Evolutionary conservation across 208 protist genomes (phyloP), one percentile per base, ranked within the genome.

Genomic region (Crithidia brevicula): DNA sequence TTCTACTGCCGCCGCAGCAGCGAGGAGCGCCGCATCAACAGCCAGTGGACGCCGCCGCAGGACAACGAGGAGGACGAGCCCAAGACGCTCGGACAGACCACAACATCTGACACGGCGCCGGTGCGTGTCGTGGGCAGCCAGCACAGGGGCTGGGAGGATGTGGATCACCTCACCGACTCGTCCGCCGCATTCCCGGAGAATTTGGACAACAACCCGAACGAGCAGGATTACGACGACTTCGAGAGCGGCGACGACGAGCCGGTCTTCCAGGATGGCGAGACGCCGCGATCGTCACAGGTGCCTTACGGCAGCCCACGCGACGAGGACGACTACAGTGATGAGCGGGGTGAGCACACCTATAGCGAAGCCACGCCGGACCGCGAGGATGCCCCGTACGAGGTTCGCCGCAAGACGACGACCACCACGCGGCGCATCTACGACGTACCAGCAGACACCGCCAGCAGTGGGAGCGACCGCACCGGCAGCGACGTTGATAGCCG

Each of bases 191-290:
- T 76, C 52, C 62, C 67, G 6, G 50, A 72, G 8, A 51, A 77
- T 36, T 28, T 69, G 6, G 53, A 69, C 28, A 23, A n/a, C 52
- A 46, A 58, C n/a, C 28, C 56, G 63, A 36, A 72, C 34, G 64
- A 66, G 50, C 72, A 74, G 45, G 79, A 80, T 56, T 88, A 85
- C 70, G 79, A 83, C 64, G 85, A 90, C 65, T 84, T 88, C 67
- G 77, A 82, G 31, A 87, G 70, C 6, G 85, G 82, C 28, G 79
- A 76, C 61, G 88, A 86, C 54, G 74, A 87, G 30, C 64, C 77
- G 30, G 67, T 84, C 47, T 69, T 84, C 60, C 46, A 71, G 20
- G 22, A 70, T 11, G 56, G 30, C 8, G 59, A 49, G 10, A 46
- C 63, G 43, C 33, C 36, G 53, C 46, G 43, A 4, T 50, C 59